These are phyloP conservation scores for Schwanniomyces vanrijiae DNA, from an alignment of 805 yeast species.

Conservation along the genomic window DNA sequence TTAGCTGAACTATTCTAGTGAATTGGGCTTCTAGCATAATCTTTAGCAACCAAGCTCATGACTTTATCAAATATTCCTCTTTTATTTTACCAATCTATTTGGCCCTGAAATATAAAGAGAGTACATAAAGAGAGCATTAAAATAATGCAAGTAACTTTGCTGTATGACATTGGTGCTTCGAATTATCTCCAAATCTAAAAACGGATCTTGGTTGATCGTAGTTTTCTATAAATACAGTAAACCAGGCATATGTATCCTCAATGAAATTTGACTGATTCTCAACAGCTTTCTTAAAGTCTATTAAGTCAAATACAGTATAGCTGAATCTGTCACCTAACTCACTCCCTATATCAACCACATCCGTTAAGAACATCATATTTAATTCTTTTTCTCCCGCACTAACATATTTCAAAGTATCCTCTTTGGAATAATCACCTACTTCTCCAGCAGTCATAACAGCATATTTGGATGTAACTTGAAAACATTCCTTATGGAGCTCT, in stretches of 20 bases:
- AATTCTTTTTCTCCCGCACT: conserved; percentile 36
- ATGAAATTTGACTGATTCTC: conserved; percentile 34
- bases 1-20: conserved; percentile 49
- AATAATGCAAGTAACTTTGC: conserved; percentile 51
- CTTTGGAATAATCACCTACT: conserved; percentile 44
- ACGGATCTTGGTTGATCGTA: conserved; percentile 60
- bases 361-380: conserved; percentile 37
- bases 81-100: conserved; percentile 47
- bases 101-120: conserved; percentile 59
- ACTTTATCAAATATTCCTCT: conserved; percentile 29
- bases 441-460: conserved; percentile 62
- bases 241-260: conserved; percentile 57
- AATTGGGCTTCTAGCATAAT: conserved; percentile 56
- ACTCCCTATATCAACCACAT: conserved; percentile 38
- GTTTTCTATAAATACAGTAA: conserved; percentile 54
- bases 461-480: conserved; percentile 41
- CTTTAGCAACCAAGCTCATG: conserved; percentile 42
- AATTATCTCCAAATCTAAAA: conserved; percentile 50
- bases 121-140: conserved; percentile 50
- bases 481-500: conserved; percentile 53
- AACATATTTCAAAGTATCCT: conserved; percentile 44
- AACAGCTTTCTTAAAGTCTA: conserved; percentile 43
- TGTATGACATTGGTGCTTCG: conserved; percentile 33
- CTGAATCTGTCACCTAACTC: conserved; percentile 33
- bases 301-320: conserved; percentile 31